A percentile compares a stretch with the other conserved stretches of the same genome.
phyloP scores from a whole-genome alignment of 352 stramenopile species.

The Phytophthora vignae region DNA sequence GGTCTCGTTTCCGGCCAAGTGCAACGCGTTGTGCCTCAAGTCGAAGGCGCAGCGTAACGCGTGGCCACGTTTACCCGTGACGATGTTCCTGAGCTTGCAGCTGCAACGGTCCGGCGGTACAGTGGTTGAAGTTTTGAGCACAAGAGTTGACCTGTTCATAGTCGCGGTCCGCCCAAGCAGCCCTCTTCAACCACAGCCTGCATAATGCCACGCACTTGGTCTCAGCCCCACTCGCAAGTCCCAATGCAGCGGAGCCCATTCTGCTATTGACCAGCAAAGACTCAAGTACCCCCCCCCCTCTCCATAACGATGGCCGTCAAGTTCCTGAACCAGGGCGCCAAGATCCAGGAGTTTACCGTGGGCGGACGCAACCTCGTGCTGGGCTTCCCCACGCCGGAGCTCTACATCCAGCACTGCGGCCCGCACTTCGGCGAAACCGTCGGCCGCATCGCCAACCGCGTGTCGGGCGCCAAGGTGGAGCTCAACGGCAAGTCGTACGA shows the following conservation, averaged over 20 bases:
- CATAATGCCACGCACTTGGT: conserved; percentile 18
- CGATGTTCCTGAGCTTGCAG: background rate
- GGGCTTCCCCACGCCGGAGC: conserved; percentile 33
- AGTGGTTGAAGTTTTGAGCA: background rate
- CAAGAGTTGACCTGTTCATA: conserved; percentile 7
- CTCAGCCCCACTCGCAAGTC: background rate
- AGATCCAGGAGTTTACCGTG: conserved; percentile 35
- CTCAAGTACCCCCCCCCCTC: conserved; percentile 3
- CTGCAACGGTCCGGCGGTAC: background rate
- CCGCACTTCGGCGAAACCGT: conserved; percentile 40
- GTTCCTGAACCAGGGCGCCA: conserved; percentile 41
- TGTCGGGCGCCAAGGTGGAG: conserved; percentile 33
- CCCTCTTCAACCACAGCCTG: conserved; percentile 25
- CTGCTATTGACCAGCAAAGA: conserved; percentile 17
- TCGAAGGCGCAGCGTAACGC: background rate
- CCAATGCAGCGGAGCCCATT: conserved; percentile 12
- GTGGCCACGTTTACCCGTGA: background rate
- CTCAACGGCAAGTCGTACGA: conserved; percentile 40
- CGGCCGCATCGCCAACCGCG: conserved; percentile 33
- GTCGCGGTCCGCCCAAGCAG: conserved; percentile 16
- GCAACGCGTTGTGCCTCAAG: background rate
- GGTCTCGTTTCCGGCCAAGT: background rate
- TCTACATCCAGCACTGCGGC: conserved; percentile 39
- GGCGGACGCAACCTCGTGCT: conserved; percentile 39
- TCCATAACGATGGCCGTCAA: conserved; percentile 23